Percentiles rank a stretch among this genome's conserved stretches.
phyloP scores from a whole-genome alignment of 2,329 filamentous ascomycete genomes.

The Podosphaera fusca region DNA sequence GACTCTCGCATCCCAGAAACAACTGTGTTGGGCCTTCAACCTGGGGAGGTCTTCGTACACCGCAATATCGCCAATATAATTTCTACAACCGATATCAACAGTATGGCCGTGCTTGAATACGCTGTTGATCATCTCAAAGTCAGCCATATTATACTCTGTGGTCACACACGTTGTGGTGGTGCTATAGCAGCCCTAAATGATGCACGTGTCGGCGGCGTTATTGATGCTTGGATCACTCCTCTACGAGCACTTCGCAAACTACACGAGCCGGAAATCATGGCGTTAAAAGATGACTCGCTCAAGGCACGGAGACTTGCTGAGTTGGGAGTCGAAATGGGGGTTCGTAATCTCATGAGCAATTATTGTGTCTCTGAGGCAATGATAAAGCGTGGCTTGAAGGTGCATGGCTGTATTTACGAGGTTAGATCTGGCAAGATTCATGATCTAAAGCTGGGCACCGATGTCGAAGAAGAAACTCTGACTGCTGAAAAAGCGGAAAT shows the following conservation, averaged over 20 bases:
- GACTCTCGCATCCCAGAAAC: constrained; percentile 72
- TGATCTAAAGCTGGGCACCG: constrained; percentile 24
- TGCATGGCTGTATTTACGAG: constrained; percentile 63
- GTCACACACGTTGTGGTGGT: constrained; percentile 46
- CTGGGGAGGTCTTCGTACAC: constrained; percentile 72
- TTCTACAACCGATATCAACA: constrained; percentile 50
- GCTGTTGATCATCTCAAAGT: constrained; percentile 51
- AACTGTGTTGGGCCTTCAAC: constrained; percentile 52
- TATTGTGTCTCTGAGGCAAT: constrained; percentile 47
- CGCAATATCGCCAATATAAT: constrained; percentile 80
- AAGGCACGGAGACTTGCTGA: constrained; percentile 43
- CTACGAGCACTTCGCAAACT: constrained; percentile 22
- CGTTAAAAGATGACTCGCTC: constrained; percentile 28
- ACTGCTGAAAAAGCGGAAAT: constrained; percentile 2
- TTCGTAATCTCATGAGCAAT: constrained; percentile 46
- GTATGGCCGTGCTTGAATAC: constrained; percentile 55
- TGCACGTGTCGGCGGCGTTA: constrained; percentile 25
- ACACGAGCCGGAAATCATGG: constrained; percentile 31
- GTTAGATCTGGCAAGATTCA: constrained; percentile 24
- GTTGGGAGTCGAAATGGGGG: constrained; percentile 49
- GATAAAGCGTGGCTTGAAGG: constrained; percentile 41
- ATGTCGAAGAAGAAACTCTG: constrained; percentile 3
- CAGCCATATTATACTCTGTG: constrained; percentile 46
- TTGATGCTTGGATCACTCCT: constrained; percentile 31
- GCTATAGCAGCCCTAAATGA: constrained; percentile 33